Percentiles rank a stretch among this genome's conserved stretches.
phyloP scores from a whole-genome alignment of 2,329 filamentous ascomycete species.

The Cercospora sp. region DNA sequence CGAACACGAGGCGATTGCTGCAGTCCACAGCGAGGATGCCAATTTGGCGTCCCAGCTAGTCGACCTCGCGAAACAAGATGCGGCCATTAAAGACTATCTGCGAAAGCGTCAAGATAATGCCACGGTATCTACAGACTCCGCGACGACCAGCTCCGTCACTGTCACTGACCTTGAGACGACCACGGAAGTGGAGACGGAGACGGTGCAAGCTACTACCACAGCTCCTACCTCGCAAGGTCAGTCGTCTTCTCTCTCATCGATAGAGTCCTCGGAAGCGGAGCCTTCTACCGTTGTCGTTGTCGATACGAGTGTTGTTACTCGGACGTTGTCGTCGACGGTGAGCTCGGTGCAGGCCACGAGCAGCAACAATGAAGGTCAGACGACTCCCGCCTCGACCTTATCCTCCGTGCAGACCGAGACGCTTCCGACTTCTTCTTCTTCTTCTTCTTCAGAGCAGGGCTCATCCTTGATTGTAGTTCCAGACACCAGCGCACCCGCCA shows the following conservation, averaged over 20 bases:
- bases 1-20: conserved; percentile 64
- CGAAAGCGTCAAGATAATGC: conserved; percentile 44
- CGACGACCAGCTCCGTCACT: conserved; percentile 31
- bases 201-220: conserved; percentile 21
- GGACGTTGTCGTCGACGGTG: conserved; percentile 16
- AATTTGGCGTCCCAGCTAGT: conserved; percentile 64
- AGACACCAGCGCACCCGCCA: conserved; percentile 26
- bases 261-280: conserved; percentile 11
- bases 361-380: conserved; percentile 24
- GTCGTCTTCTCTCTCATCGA: conserved; percentile 24
- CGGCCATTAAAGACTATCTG: conserved; percentile 42
- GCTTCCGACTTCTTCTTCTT: conserved; percentile 19
- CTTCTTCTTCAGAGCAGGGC: conserved; percentile 24
- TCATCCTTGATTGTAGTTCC: conserved; percentile 25
- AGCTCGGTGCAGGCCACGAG: conserved; percentile 22
- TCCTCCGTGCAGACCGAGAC: conserved; percentile 12
- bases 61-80: conserved; percentile 58
- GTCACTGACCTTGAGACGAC: conserved; percentile 34
- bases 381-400: conserved; percentile 17
- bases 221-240: conserved; percentile 23
- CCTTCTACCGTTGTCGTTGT: conserved; percentile 18
- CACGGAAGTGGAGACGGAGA: conserved; percentile 25
- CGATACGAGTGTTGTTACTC: conserved; percentile 20
- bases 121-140: conserved; percentile 28
- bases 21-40: conserved; percentile 61